Conservation (phyloP, 78 protist species). For the Dictyostelium discoideum region dicty_2.7 NC_007089.4:1289001-1289500, state of each 20-base stretch:
- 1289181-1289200: slow-evolving; percentile 18
- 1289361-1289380: neutral
- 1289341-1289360: too few species aligned
- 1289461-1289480: slow-evolving; percentile 16
- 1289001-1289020: neutral
- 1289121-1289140: neutral
- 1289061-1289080: too few species aligned
- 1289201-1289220: neutral
- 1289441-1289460: slow-evolving; percentile 55
- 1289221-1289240: neutral
- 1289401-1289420: too few species aligned
- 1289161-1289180: neutral
- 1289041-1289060: too few species aligned
- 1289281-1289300: slow-evolving; percentile 10
- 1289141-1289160: neutral
- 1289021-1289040: too few species aligned
- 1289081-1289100: neutral
- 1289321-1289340: slow-evolving; percentile 49
- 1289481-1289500: slow-evolving; percentile 21
- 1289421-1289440: slow-evolving; percentile 56
- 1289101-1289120: neutral
- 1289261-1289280: slow-evolving; percentile 6
- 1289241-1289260: neutral
- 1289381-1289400: neutral
- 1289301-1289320: slow-evolving; percentile 35